These are phyloP conservation scores for Monosporascus cannonballus DNA, from an alignment of 2,329 filamentous ascomycete genomes.

Conservation along the genomic window DNA sequence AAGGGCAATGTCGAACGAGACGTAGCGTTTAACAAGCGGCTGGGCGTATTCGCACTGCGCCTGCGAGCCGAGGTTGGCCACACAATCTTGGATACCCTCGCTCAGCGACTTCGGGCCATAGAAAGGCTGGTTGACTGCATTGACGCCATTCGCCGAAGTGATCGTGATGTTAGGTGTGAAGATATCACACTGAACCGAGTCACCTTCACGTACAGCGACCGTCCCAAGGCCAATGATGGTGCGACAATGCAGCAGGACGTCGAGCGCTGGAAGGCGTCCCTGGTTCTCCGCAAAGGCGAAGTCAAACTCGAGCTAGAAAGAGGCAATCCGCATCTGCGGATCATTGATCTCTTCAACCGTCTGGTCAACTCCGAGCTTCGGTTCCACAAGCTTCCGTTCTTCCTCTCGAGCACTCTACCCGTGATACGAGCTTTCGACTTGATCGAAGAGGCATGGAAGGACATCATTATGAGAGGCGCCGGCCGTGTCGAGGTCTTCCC, in stretches of 20 bases:
- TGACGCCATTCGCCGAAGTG: conserved; percentile 54
- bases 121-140: conserved; percentile 67
- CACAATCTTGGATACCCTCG: conserved; percentile 53
- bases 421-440: conserved; percentile 55
- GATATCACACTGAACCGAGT: conserved; percentile 57
- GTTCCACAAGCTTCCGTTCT: conserved; percentile 48
- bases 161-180: conserved; percentile 49
- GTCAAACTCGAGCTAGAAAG: conserved; percentile 55
- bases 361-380: conserved; percentile 31
- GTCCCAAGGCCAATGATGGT: conserved; percentile 14
- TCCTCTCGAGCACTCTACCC: conserved; percentile 55
- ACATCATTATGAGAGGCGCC: conserved; percentile 33
- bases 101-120: conserved; percentile 57
- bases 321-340: conserved; percentile 61
- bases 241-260: conserved; percentile 7
- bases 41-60: conserved; percentile 58
- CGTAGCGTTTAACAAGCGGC: conserved; percentile 53
- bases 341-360: conserved; percentile 55
- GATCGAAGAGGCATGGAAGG: conserved; percentile 51
- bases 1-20: conserved; percentile 51
- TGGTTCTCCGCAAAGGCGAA: conserved; percentile 49
- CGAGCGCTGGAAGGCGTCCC: conserved; percentile 44
- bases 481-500: conserved; percentile 46
- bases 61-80: conserved; percentile 53
- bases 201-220: conserved; percentile 59